Evolutionary conservation across 176 grass and related monocot species (phyloP).

Genomic region (Ananas comosus): DNA sequence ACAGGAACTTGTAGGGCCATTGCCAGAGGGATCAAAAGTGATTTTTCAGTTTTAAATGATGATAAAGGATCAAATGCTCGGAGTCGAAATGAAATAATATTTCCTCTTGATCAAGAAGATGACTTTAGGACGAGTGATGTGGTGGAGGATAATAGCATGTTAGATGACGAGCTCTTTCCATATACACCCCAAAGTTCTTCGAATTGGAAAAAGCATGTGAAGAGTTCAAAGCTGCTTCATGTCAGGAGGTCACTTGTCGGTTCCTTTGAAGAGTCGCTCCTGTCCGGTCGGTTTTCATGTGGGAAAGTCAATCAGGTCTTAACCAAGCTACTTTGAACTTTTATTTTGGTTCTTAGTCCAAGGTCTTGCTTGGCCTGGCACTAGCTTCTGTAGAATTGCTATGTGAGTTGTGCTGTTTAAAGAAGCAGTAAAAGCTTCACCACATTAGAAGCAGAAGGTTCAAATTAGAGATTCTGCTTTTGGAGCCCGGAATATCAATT

Average conservation of each 20-base stretch:
- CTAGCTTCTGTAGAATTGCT: too few species aligned
- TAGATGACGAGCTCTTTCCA: slow-evolving; percentile 40
- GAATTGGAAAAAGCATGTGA: slow-evolving; percentile 19
- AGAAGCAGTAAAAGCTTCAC: too few species aligned
- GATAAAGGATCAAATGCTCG: slow-evolving; percentile 23
- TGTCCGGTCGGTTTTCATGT: slow-evolving; percentile 78
- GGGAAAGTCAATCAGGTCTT: slow-evolving; percentile 77
- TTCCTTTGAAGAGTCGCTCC: slow-evolving; percentile 95
- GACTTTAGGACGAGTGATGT: slow-evolving; percentile 16
- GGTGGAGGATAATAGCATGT: slow-evolving; percentile 28
- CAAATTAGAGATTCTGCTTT: too few species aligned
- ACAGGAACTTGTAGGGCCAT: slow-evolving; percentile 24
- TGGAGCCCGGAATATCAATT: too few species aligned
- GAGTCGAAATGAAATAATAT: not conserved
- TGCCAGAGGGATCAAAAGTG: slow-evolving; percentile 37
- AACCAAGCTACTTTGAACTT: not conserved
- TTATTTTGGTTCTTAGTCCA: not conserved
- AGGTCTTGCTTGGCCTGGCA: too few species aligned
- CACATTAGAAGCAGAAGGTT: too few species aligned
- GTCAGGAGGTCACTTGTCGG: slow-evolving; percentile 74
- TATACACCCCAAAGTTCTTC: slow-evolving; percentile 30
- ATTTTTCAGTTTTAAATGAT: slow-evolving; percentile 35
- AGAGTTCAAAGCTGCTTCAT: slow-evolving; percentile 35
- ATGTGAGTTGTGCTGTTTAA: too few species aligned
- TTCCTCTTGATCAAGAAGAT: slow-evolving; percentile 27